Conservation (phyloP, 2,329 filamentous ascomycete genomes). For the Fonsecaea multimorphosa region DNA sequence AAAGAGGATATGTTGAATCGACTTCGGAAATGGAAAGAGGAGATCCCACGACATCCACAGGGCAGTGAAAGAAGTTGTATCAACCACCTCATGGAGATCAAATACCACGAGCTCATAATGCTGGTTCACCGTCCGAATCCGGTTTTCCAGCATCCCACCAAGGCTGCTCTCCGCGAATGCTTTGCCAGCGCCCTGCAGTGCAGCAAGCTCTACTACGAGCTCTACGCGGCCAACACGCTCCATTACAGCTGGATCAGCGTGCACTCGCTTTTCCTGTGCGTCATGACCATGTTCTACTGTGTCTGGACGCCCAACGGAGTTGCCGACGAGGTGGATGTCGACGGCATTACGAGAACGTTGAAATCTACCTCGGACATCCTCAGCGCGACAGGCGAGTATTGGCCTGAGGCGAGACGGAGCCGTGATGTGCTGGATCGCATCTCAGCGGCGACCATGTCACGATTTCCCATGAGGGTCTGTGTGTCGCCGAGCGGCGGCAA, state of each 20-base stretch:
- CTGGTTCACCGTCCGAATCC: slow-evolving; percentile 12
- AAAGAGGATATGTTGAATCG: slow-evolving; percentile 7
- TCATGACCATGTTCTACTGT: slow-evolving; percentile 18
- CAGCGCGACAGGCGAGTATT: slow-evolving; percentile 11
- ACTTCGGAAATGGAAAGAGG: slow-evolving; percentile 10
- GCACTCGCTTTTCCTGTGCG: slow-evolving; percentile 14
- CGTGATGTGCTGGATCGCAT: slow-evolving; percentile 12
- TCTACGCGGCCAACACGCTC: slow-evolving; percentile 6
- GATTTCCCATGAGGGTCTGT: neutral
- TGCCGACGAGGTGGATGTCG: slow-evolving; percentile 8
- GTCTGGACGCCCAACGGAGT: slow-evolving; percentile 1
- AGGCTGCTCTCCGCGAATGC: slow-evolving; percentile 8
- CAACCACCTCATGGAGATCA: slow-evolving; percentile 7
- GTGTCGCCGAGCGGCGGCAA: neutral
- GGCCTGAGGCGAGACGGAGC: slow-evolving; percentile 12
- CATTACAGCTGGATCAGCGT: slow-evolving; percentile 15
- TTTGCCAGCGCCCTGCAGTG: slow-evolving; percentile 11
- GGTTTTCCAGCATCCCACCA: slow-evolving; percentile 6
- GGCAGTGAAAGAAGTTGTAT: neutral
- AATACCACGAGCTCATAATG: slow-evolving; percentile 17
- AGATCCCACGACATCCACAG: slow-evolving; percentile 12
- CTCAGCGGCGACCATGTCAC: slow-evolving; percentile 2
- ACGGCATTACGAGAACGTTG: neutral
- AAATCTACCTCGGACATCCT: slow-evolving; percentile 12
- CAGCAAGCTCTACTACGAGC: slow-evolving; percentile 9